Evolutionary conservation across 352 stramenopile species (phyloP).

Genomic region (Globisporangium iwayamae): DNA sequence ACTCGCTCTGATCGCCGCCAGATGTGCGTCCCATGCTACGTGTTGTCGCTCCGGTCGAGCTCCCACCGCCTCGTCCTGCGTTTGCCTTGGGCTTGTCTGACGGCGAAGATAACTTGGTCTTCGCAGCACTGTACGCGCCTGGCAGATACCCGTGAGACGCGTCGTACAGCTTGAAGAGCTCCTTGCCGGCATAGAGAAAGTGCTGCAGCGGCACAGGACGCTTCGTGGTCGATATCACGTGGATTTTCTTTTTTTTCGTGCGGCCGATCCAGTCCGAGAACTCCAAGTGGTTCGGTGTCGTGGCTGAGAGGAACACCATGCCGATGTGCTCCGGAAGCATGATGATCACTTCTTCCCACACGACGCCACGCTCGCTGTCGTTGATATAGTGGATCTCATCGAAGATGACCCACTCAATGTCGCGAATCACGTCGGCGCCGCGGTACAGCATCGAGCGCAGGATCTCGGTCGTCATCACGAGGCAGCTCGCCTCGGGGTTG

Average conservation of each 20-base stretch:
- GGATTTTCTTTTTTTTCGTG: conserved; percentile 94
- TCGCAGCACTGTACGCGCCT: conserved; percentile 51
- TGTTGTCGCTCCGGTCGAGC: conserved; percentile 15
- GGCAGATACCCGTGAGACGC: conserved; percentile 49
- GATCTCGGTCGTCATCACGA: conserved; percentile 99
- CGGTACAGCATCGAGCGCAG: conserved; percentile 95
- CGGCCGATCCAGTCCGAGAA: conserved; percentile 99
- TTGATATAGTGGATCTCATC: conserved; percentile 99
- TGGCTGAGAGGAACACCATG: conserved; percentile 98
- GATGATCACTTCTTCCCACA: conserved; percentile 98
- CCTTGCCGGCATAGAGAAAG: conserved; percentile 93
- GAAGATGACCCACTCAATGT: conserved; percentile 98
- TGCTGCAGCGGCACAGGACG: conserved; percentile 96
- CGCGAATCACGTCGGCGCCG: conserved; percentile 94
- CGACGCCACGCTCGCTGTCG: conserved; percentile 96
- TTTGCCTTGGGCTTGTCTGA: conserved; percentile 49
- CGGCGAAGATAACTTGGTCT: conserved; percentile 59
- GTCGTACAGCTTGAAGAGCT: conserved; percentile 88
- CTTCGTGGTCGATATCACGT: conserved; percentile 97
- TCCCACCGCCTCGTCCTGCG: conserved; percentile 22
- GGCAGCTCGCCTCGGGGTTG: conserved; percentile 93
- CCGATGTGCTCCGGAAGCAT: conserved; percentile 96
- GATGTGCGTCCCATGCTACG: conserved; percentile 55
- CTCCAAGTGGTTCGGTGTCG: conserved; percentile 98
- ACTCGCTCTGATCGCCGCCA: conserved; percentile 75